phyloP scores from a whole-genome alignment of 805 yeast species.

The Candida xyloterini region DNA sequence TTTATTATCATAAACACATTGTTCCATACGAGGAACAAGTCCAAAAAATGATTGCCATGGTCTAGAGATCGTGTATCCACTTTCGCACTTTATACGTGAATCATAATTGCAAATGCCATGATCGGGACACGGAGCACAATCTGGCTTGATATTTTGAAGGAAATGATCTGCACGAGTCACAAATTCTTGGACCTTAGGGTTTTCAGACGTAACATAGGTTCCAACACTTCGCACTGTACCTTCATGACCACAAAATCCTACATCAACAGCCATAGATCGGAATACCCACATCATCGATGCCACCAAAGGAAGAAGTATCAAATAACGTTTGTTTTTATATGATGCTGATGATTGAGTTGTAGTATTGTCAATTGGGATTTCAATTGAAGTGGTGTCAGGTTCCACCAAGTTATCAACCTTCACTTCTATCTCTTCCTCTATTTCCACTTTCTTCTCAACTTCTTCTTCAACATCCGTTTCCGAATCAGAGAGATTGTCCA shows the following conservation, averaged over 20 bases:
- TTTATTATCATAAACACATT: slow-evolving; percentile 72
- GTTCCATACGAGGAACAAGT: slow-evolving; percentile 56
- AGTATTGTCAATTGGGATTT: background rate
- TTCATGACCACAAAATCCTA: slow-evolving; percentile 76
- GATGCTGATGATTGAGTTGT: background rate
- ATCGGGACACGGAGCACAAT: slow-evolving; percentile 75
- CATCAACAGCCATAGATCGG: slow-evolving; percentile 55
- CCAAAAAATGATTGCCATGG: slow-evolving; percentile 58
- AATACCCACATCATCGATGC: slow-evolving; percentile 44
- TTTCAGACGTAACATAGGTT: slow-evolving; percentile 19
- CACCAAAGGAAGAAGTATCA: slow-evolving; percentile 1
- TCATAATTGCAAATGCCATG: slow-evolving; percentile 71
- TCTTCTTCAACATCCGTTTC: slow-evolving; percentile 9
- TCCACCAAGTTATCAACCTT: background rate
- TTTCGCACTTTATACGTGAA: slow-evolving; percentile 63
- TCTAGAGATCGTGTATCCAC: slow-evolving; percentile 52
- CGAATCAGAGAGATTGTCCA: slow-evolving; percentile 21
- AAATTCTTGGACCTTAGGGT: slow-evolving; percentile 3
- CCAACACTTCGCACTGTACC: slow-evolving; percentile 25
- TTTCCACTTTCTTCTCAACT: slow-evolving; percentile 6
- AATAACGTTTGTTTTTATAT: background rate
- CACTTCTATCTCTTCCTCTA: slow-evolving; percentile 9
- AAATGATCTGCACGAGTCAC: slow-evolving; percentile 31
- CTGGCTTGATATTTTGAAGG: slow-evolving; percentile 37
- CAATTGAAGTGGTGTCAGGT: background rate